Base-by-base conservation (phyloP, 2,329 filamentous ascomycete genomes). In the Botryotinia globosa region DNA sequence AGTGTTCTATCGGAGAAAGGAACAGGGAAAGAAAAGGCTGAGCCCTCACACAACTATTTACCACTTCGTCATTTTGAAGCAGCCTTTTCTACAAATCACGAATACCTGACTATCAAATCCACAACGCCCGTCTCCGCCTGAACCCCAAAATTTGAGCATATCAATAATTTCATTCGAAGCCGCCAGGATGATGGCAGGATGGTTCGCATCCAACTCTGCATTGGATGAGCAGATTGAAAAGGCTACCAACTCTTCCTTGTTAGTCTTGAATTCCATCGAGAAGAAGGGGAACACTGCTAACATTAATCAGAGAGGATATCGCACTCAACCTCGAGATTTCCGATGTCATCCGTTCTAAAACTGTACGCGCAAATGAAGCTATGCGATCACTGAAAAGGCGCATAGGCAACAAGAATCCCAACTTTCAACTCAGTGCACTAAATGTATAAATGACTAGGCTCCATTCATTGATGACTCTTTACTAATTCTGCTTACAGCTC, bases 291-390 rank as follows among this genome's bases (percentile, higher is more conserved):
- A 54, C 5, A 56, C 51, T 74, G 61, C 78, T 81, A 74, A 82
- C 74, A 42, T 45, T 51, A 63, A 73, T 29, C 79, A 97, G 94
- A 77, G 94, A 99, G 84, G 95, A 99, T 81, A 98, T 99, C 82
- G 92, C 96, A 58, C 89, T 98, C 78, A 98, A 98, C 82, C 90
- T 99, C 80, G 96, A 99, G 83, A 98, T 99, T 79, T 98, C 95
- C 82, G 96, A 99, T 85, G 87, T 97, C 78, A 98, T 99, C 82
- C 90, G 96, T 79, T 98, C 94, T 80, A 98, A 98, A 85, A 97
- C 94, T 29, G 95, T 99, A 68, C 94, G 94, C 82, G 95, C 96
- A 71, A 98, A 95, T 83, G 96, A 99, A 83, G 96, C 96, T 75
- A 99, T 99, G 96, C 93, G 94, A 82, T 95, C 94, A 61, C 85